Conservation (phyloP, 352 stramenopile genomes). For the Phytophthora colocasiae region DNA sequence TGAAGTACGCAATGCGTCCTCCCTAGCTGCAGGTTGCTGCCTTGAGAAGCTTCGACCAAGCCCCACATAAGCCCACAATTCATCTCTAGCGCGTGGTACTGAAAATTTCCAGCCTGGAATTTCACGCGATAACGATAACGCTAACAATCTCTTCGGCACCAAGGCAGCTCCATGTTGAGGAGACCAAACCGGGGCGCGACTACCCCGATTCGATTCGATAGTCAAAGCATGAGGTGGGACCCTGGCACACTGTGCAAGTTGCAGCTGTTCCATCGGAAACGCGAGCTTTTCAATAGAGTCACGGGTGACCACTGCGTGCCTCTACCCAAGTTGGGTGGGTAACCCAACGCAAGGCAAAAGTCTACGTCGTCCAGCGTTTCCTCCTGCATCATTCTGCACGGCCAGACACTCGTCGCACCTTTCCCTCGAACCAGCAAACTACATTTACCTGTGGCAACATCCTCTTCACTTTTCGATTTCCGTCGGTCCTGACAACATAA, state of each 20-base stretch:
- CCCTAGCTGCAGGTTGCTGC: neutral
- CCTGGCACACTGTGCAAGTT: conserved; percentile 16
- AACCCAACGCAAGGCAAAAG: conserved; percentile 1
- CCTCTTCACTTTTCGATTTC: conserved; percentile 31
- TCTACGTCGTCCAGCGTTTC: conserved; percentile 10
- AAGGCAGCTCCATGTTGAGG: neutral
- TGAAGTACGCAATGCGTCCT: neutral
- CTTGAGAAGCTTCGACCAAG: neutral
- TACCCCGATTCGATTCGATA: conserved; percentile 23
- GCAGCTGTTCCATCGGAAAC: conserved; percentile 23
- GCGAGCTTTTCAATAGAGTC: conserved; percentile 16
- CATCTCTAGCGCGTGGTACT: neutral
- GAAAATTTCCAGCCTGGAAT: neutral
- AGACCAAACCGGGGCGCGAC: conserved; percentile 2
- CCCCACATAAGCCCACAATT: neutral
- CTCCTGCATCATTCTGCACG: conserved; percentile 23
- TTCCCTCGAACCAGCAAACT: conserved; percentile 23
- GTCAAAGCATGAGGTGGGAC: conserved; percentile 13
- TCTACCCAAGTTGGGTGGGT: no score
- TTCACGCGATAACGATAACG: conserved; percentile 1
- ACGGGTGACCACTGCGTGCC: neutral
- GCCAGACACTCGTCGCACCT: conserved; percentile 31
- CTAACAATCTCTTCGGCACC: conserved; percentile 15
- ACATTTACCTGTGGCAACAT: neutral
- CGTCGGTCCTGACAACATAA: conserved; percentile 4